Percentiles rank a stretch among this genome's conserved stretches.
phyloP scores from a whole-genome alignment of 148 eudicot species.

The Camellia granthamiana region DNA sequence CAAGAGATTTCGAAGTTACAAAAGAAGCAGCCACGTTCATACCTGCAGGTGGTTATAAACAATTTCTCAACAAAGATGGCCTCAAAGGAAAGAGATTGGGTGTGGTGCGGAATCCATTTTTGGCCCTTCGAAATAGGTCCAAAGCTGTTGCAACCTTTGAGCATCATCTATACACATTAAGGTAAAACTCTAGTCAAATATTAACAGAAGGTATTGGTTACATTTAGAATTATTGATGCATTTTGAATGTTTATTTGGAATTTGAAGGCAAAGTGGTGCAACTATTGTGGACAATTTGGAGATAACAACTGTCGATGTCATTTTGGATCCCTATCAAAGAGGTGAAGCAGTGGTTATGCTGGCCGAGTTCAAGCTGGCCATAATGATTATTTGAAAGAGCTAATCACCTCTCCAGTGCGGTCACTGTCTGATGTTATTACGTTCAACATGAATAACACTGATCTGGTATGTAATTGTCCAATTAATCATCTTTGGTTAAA shows the following conservation, averaged over 20 bases:
- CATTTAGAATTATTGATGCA: not conserved
- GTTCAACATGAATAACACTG: slow-evolving; percentile 31
- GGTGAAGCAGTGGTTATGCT: slow-evolving; percentile 26
- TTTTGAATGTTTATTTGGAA: not conserved
- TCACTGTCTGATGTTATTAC: slow-evolving; percentile 37
- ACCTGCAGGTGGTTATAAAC: slow-evolving; percentile 40
- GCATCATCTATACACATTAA: slow-evolving; percentile 28
- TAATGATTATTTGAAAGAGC: slow-evolving; percentile 35
- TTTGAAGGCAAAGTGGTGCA: slow-evolving; percentile 34
- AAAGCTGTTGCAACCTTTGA: slow-evolving; percentile 17
- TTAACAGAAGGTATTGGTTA: not conserved
- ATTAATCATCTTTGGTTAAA: not conserved
- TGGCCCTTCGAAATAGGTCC: slow-evolving; percentile 9
- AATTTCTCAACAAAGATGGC: slow-evolving; percentile 37
- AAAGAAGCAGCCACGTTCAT: slow-evolving; percentile 30
- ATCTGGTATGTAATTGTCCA: slow-evolving; percentile 18
- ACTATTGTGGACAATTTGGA: slow-evolving; percentile 33
- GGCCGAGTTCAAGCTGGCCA: slow-evolving; percentile 36
- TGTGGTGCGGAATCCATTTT: slow-evolving; percentile 32
- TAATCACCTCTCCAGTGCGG: slow-evolving; percentile 27
- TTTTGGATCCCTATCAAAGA: slow-evolving; percentile 19
- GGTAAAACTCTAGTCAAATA: slow-evolving; percentile 17
- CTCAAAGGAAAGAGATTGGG: slow-evolving; percentile 44
- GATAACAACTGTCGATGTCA: slow-evolving; percentile 21
- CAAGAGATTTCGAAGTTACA: slow-evolving; percentile 35